Evolutionary conservation across 768 basidiomycete species (phyloP).

Genomic region (Lepiota venenata): DNA sequence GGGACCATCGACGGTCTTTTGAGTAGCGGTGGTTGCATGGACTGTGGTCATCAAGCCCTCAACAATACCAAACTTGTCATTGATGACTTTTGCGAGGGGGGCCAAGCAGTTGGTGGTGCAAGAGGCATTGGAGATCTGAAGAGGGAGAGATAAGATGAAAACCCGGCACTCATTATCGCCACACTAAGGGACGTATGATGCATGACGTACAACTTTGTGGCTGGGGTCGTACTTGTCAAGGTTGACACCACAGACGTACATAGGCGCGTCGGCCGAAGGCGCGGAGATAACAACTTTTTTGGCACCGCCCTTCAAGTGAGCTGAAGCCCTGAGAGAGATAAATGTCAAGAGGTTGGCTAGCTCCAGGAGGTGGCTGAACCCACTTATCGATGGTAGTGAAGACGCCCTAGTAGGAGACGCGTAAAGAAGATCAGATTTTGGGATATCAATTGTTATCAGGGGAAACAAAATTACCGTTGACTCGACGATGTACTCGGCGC

Average conservation of each 20-base stretch:
- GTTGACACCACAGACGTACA: constrained; percentile 96
- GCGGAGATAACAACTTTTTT: constrained; percentile 99
- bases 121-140: constrained; percentile 93
- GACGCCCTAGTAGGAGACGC: constrained; percentile 65
- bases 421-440: constrained; percentile 15
- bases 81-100: constrained; percentile 96
- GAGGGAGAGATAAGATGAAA: constrained; percentile 2
- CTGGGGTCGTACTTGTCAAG: constrained; percentile 87
- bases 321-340: constrained; percentile 56
- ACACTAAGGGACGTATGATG: neutral
- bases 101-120: constrained; percentile 99
- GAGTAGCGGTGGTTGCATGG: constrained; percentile 94
- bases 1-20: constrained; percentile 93
- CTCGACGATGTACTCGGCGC: constrained; percentile 94
- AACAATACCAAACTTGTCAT: constrained; percentile 95
- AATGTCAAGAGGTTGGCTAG: constrained; percentile 2
- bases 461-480: constrained; percentile 64
- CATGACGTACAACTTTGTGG: constrained; percentile 70
- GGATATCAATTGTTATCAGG: constrained; percentile 10
- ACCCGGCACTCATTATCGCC: constrained; percentile 2
- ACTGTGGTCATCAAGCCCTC: constrained; percentile 99
- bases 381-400: constrained; percentile 95
- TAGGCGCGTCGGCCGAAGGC: constrained; percentile 94
- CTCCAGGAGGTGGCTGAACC: constrained; percentile 13
- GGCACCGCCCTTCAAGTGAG: constrained; percentile 96